These are phyloP conservation scores for Cordyceps cicadae DNA, from an alignment of 2,329 filamentous ascomycete species.

Conservation along the genomic window DNA sequence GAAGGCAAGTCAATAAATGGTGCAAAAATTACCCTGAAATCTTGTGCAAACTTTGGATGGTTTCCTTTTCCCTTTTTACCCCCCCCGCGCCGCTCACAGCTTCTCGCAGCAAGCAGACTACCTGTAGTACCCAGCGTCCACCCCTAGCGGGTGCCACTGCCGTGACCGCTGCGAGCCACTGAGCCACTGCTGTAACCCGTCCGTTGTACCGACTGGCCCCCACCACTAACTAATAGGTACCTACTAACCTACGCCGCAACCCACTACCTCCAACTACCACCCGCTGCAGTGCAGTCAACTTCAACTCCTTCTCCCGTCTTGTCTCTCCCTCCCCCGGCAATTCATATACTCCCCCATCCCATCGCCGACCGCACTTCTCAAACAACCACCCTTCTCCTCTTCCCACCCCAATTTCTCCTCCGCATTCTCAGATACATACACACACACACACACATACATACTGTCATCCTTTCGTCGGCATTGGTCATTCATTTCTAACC, in stretches of 20 bases:
- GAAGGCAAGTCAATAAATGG: too few species aligned
- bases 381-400: background rate
- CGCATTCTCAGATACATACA: background rate
- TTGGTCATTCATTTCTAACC: background rate
- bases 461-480: background rate
- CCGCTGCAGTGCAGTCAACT: background rate
- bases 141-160: too few species aligned
- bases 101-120: too few species aligned
- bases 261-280: background rate
- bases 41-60: too few species aligned
- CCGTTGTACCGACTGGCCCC: slow-evolving; percentile 7
- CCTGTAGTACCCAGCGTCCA: background rate
- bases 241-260: background rate
- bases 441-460: too few species aligned
- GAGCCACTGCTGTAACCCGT: background rate
- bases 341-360: slow-evolving; percentile 1
- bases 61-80: too few species aligned
- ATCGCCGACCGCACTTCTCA: slow-evolving; percentile 9
- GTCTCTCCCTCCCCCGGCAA: background rate
- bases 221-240: background rate
- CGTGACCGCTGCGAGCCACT: background rate
- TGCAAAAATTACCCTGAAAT: too few species aligned
- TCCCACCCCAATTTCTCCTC: background rate
- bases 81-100: too few species aligned
- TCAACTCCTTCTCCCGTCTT: background rate